Evolutionary conservation across 345 rosid genomes (phyloP).

Genomic region (Arabis alpina): DNA sequence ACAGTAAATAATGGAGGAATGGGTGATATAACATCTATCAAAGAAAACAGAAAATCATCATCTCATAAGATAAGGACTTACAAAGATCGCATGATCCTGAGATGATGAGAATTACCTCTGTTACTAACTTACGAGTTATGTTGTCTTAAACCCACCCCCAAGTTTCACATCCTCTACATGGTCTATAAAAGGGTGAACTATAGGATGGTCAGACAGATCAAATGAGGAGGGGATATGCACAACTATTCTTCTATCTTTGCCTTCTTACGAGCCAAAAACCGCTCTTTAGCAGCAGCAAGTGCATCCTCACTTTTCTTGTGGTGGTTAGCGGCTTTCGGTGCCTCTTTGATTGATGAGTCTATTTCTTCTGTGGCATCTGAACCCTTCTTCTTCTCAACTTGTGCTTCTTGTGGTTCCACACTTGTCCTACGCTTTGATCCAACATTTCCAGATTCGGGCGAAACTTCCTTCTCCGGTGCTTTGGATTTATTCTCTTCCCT

Average conservation of each 20-base stretch:
- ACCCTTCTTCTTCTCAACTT: conserved; percentile 34
- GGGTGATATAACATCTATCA: too few relatives aligned
- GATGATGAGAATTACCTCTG: too few relatives aligned
- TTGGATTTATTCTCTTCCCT: conserved; percentile 40
- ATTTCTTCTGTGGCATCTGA: conserved; percentile 42
- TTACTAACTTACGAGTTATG: too few relatives aligned
- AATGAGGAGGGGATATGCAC: neutral
- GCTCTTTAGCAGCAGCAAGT: conserved; percentile 77
- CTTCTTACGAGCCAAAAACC: conserved; percentile 77
- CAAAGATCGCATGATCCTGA: too few relatives aligned
- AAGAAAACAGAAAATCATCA: too few relatives aligned
- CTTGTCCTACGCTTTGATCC: conserved; percentile 36
- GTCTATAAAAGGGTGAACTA: too few relatives aligned
- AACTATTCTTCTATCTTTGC: conserved; percentile 52
- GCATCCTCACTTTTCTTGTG: conserved; percentile 73
- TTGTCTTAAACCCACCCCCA: too few relatives aligned
- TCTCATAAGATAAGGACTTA: too few relatives aligned
- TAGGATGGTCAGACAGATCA: too few relatives aligned
- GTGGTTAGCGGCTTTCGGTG: conserved; percentile 51
- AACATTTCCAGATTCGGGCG: conserved; percentile 38
- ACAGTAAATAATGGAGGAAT: too few relatives aligned
- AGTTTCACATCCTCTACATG: too few relatives aligned
- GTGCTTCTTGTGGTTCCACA: conserved; percentile 45
- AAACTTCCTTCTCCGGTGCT: conserved; percentile 29
- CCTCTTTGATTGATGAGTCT: conserved; percentile 38